These are phyloP conservation scores for Akanthomyces lecanii DNA, from an alignment of 2,329 filamentous ascomycete genomes.

Conservation along the genomic window DNA sequence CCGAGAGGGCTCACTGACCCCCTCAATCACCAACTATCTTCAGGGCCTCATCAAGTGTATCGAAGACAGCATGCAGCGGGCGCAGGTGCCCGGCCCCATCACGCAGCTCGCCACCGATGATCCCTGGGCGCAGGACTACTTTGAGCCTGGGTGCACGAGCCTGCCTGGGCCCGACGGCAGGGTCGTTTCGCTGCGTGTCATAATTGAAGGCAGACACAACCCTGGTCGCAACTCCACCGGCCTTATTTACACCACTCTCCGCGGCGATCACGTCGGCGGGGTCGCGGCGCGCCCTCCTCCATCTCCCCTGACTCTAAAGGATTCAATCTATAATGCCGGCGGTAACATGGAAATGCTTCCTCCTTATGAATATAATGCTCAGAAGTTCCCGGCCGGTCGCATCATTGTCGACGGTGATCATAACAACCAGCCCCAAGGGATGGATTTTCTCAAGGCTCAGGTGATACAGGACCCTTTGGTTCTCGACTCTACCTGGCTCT, in stretches of 20 bases:
- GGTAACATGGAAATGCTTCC: not conserved
- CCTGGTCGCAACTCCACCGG: not conserved
- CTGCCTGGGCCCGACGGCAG: conserved; percentile 2
- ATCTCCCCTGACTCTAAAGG: too few relatives aligned
- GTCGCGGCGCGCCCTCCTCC: too few relatives aligned
- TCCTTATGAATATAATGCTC: not conserved
- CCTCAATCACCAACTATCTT: too few relatives aligned
- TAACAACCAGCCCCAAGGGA: not conserved
- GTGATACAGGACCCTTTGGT: conserved; percentile 27
- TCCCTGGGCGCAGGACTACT: not conserved
- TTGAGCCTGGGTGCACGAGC: conserved; percentile 1
- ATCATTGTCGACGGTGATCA: not conserved
- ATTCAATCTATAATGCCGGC: not conserved
- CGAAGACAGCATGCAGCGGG: not conserved
- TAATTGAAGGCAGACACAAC: not conserved
- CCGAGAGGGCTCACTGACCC: too few relatives aligned
- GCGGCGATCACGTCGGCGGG: not conserved
- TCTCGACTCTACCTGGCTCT: conserved; percentile 29
- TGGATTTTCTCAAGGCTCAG: conserved; percentile 23
- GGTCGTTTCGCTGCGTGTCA: conserved; percentile 13
- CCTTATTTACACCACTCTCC: not conserved
- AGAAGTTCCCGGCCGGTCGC: not conserved
- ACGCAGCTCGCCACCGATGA: not conserved
- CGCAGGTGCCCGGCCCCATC: not conserved
- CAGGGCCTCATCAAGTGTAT: not conserved